These are phyloP conservation scores for Pseudotsuga menziesii DNA, from an alignment of 75 land plant species.

Conservation along the genomic window DNA sequence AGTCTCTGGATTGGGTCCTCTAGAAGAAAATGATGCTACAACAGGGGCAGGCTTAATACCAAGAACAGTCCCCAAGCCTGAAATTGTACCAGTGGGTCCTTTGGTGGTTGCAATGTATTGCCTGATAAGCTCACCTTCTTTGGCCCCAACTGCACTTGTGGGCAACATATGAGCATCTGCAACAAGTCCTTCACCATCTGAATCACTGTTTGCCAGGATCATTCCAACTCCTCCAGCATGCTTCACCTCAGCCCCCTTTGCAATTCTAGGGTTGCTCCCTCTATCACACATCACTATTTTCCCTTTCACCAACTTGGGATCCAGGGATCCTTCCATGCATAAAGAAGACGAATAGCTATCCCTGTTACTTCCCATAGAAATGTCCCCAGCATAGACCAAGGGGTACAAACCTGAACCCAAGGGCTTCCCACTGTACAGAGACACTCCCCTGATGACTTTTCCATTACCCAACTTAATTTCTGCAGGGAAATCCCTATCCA, in stretches of 20 bases:
- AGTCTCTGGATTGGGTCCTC: slow-evolving; percentile 78
- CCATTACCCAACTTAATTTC: slow-evolving; percentile 73
- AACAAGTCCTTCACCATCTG: slow-evolving; percentile 68
- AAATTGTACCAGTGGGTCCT: slow-evolving; percentile 48
- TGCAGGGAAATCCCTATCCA: slow-evolving; percentile 91
- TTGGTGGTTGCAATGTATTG: slow-evolving; percentile 40
- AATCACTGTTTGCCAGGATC: slow-evolving; percentile 71
- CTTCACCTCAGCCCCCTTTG: slow-evolving; percentile 58
- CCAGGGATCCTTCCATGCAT: slow-evolving; percentile 83
- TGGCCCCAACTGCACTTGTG: slow-evolving; percentile 59
- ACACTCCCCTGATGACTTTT: slow-evolving; percentile 42
- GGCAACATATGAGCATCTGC: slow-evolving; percentile 72
- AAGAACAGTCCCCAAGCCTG: slow-evolving; percentile 47
- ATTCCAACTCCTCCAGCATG: slow-evolving; percentile 79
- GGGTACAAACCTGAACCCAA: slow-evolving; percentile 30
- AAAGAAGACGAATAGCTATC: slow-evolving; percentile 52
- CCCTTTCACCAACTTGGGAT: slow-evolving; percentile 58
- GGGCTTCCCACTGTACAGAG: slow-evolving; percentile 48
- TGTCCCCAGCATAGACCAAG: slow-evolving; percentile 60
- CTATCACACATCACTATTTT: slow-evolving; percentile 79
- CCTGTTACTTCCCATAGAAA: slow-evolving; percentile 20
- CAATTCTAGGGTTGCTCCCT: slow-evolving; percentile 66
- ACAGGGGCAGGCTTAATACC: slow-evolving; percentile 79
- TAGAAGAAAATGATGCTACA: slow-evolving; percentile 80
- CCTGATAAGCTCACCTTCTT: slow-evolving; percentile 46